Base-by-base conservation (phyloP, 2,329 filamentous ascomycete genomes). In the Exophiala mesophila region DNA sequence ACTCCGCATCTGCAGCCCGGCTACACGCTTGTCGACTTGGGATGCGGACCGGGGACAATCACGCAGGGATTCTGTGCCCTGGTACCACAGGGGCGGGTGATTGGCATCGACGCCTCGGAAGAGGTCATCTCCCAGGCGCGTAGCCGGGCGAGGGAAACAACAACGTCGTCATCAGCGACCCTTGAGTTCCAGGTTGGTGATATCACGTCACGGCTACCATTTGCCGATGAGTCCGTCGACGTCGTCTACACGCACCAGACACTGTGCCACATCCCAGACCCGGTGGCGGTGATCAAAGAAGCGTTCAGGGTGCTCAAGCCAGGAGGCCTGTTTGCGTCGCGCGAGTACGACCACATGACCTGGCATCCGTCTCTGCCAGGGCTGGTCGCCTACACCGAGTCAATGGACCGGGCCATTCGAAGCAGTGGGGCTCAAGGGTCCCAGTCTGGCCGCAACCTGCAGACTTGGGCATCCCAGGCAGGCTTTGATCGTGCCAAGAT, bases 191-290 rank as follows among this genome's bases (percentile, higher is more conserved):
- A 49, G 5, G 49, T 56, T n/a, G 63, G 60, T 5, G 59, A 67
- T 60, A 69, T 67, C 5, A 45, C 46, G 1, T 62, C 67, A 43
- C 49, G 56, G 7, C 62, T 72, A 39, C 45, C 60, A 2, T 70
- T 65, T 30, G 50, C 61, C 3, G 70, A 78, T 39, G 63, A 59
- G 15, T 57, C 63, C 2, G 80, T 80, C 47, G 78, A 82, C 50
- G 58, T 81, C 10, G 74, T 80, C 5, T 72, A 74, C 52, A 70
- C 69, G n/a, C 73, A 78, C 53, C 76, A 79, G 54, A 70, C 80
- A 3, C 62, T 81, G 7, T 66, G 71, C 47, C 77, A 82, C 57
- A 59, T 80, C 5, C 57, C 62, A 9, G 63, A 72, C 39, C 75
- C 76, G 0, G 58, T 73, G 0, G 52, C 58, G 2, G 70, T 72